Evolutionary conservation across 2,329 filamentous ascomycete species (phyloP), one percentile per base, ranked within the genome.

Genomic region (Xylaria sp.): DNA sequence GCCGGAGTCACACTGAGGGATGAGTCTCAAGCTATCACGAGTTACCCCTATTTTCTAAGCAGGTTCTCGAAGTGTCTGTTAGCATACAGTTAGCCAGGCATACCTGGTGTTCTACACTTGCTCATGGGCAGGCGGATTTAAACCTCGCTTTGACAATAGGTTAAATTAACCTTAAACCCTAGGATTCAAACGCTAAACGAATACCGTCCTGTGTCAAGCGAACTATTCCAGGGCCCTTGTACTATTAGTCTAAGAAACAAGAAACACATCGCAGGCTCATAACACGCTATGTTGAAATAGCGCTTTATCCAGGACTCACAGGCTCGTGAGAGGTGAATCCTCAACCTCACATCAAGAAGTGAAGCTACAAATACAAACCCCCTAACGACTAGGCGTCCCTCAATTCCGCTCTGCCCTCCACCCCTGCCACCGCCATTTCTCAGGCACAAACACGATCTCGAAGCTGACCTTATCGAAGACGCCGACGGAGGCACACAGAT

Each of bases 401-500:
- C 27, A 53, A 53, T 11, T 24, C 11, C 14, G 11, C 3, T n/a
- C 7, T 11, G 50, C 50, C 34, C 58, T 69, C 70, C 65, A 75
- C 0, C 75, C 75, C 72, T 75, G 74, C 75, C 86, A 92, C 77
- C 84, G 72, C 90, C 90, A 93, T 77, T 82, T 82, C 6, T 79
- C 81, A 27, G 85, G 84, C 53, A 87, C 84, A 74, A 93, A 89
- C 7, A 89, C 82, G 9, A 91, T 86, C 78, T 93, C 91, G 71
- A 93, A 90, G 56, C 85, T 85, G 1, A 91, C 87, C n/a, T 81
- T 84, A 2, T 90, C 89, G 78, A 90, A 94, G 12, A 89, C 86
- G 0, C 93, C 92, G 54, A 96, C 83, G 0, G 91, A 89, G 17
- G 89, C 90, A 74, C 88, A 89, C 65, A 94, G 71, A 77, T 95